Conservation (phyloP, 2,329 filamentous ascomycete species). For the Sporothrix variecibatus region DNA sequence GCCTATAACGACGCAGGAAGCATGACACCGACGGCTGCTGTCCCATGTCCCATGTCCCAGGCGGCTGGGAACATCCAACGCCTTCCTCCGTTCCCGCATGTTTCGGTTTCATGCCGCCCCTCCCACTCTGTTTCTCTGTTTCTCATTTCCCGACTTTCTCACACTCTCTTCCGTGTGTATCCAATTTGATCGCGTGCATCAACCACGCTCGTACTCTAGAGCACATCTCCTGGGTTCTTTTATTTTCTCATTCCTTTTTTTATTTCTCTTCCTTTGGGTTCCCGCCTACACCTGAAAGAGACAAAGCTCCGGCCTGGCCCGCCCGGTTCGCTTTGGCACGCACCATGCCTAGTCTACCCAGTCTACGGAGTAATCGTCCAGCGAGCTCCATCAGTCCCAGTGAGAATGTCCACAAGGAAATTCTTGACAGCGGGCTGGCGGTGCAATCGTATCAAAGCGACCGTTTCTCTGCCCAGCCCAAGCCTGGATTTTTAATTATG, state of each 20-base stretch:
- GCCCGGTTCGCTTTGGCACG: neutral
- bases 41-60: neutral
- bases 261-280: neutral
- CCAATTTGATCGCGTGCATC: neutral
- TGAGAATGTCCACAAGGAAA: neutral
- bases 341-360: neutral
- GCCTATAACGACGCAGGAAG: neutral
- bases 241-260: neutral
- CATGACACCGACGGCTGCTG: neutral
- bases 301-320: conserved; percentile 24
- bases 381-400: neutral
- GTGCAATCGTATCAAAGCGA: no score
- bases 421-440: no score
- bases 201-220: neutral
- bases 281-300: conserved; percentile 17
- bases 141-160: neutral
- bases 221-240: neutral
- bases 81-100: neutral
- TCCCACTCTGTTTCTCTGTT: neutral
- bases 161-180: neutral
- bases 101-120: neutral
- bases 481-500: neutral
- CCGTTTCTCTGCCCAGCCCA: neutral
- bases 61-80: neutral
- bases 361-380: neutral